phyloP scores from a whole-genome alignment of 306 rosid genomes.

The Prunus davidiana region DNA sequence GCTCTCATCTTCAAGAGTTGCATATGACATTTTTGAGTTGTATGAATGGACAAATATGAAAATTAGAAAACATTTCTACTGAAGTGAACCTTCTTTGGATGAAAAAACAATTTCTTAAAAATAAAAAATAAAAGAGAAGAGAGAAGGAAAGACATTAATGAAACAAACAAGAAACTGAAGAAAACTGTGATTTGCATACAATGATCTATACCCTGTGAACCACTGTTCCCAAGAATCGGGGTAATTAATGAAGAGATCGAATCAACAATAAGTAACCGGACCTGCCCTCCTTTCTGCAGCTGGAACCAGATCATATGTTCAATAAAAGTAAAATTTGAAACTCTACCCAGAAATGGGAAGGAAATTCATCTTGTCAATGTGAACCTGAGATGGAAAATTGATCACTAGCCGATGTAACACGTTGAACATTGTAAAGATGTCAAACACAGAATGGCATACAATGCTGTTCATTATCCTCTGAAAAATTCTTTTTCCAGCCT shows the following conservation, averaged over 20 bases:
- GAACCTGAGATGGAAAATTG: slow-evolving; percentile 65
- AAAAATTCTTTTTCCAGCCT: slow-evolving; percentile 45
- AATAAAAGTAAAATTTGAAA: slow-evolving; percentile 17
- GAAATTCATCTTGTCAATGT: slow-evolving; percentile 16
- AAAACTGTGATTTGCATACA: slow-evolving; percentile 1
- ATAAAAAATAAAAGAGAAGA: neutral
- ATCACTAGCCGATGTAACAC: slow-evolving; percentile 65
- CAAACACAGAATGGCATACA: slow-evolving; percentile 70
- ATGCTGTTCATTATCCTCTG: slow-evolving; percentile 60
- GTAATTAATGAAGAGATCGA: slow-evolving; percentile 79
- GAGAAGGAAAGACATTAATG: neutral
- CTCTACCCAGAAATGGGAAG: slow-evolving; percentile 8
- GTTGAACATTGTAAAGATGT: slow-evolving; percentile 72
- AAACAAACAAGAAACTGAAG: neutral
- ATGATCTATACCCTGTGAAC: slow-evolving; percentile 71
- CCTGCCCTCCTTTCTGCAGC: slow-evolving; percentile 44
- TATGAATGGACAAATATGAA: neutral
- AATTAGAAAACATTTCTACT: neutral
- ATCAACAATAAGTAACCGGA: slow-evolving; percentile 73
- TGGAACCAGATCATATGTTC: slow-evolving; percentile 30
- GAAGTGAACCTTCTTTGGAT: neutral
- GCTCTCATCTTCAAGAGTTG: slow-evolving; percentile 8
- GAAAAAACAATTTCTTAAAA: slow-evolving; percentile 2
- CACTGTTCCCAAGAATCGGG: slow-evolving; percentile 77
- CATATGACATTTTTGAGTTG: neutral